phyloP scores from a whole-genome alignment of 2,329 filamentous ascomycete genomes.

The Emydomyces testavorans region DNA sequence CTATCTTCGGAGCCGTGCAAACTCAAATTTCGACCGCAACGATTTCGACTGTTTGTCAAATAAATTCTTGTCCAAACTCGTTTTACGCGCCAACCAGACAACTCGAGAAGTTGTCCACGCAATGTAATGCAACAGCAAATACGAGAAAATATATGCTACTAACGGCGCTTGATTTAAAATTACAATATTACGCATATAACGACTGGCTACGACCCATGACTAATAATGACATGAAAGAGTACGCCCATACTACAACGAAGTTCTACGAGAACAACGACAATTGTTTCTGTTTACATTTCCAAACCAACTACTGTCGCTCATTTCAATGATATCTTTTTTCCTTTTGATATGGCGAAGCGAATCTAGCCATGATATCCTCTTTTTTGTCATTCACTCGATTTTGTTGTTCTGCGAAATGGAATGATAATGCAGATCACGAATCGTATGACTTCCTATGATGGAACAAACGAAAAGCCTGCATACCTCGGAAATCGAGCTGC shows the following conservation, averaged over 20 bases:
- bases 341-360: not conserved
- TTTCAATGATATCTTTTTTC: not conserved
- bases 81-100: constrained; percentile 77
- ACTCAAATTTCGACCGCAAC: constrained; percentile 73
- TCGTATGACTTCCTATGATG: constrained; percentile 8
- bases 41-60: constrained; percentile 94
- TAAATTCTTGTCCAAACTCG: constrained; percentile 92
- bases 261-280: constrained; percentile 10
- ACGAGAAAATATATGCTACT: constrained; percentile 2
- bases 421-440: constrained; percentile 6
- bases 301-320: not conserved
- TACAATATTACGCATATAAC: constrained; percentile 2
- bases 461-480: not conserved
- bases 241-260: constrained; percentile 3
- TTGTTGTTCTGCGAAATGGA: not conserved
- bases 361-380: not conserved
- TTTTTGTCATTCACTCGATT: not conserved
- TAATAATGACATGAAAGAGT: constrained; percentile 4
- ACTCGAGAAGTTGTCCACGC: constrained; percentile 15
- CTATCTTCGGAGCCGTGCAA: constrained; percentile 69
- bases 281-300: constrained; percentile 1
- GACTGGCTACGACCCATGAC: constrained; percentile 5
- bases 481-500: not conserved
- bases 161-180: constrained; percentile 3
- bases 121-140: constrained; percentile 10